A percentile compares a stretch with the other conserved stretches of the same genome.
phyloP scores from a whole-genome alignment of 208 protist species.

The Acanthamoeba lenticulata region DNA sequence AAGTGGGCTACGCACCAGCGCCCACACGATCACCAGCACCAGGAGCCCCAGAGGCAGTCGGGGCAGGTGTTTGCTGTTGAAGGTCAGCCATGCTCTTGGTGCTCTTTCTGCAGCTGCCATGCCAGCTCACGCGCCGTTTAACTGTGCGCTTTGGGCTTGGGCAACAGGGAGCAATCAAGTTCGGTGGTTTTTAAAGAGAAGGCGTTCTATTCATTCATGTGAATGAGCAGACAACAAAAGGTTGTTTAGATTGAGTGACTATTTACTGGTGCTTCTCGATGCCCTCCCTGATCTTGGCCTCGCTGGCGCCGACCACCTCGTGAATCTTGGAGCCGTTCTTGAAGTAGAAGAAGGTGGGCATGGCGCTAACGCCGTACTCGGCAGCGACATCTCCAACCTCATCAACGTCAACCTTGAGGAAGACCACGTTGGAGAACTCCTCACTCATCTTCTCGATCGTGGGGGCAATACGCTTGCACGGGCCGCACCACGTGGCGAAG shows the following conservation, averaged over 20 bases:
- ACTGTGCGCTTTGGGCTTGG: too few species aligned
- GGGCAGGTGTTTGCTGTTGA: too few species aligned
- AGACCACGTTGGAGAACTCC: slow-evolving; percentile 71
- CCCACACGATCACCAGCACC: not conserved
- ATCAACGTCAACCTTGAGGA: slow-evolving; percentile 81
- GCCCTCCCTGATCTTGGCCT: slow-evolving; percentile 62
- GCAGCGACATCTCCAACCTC: slow-evolving; percentile 55
- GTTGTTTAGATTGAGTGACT: not conserved
- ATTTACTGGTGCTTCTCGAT: slow-evolving; percentile 70
- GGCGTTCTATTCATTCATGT: too few species aligned
- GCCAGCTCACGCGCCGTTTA: too few species aligned
- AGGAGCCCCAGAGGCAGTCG: not conserved
- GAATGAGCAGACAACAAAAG: too few species aligned
- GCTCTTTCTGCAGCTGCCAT: too few species aligned
- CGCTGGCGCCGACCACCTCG: slow-evolving; percentile 73
- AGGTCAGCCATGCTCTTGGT: too few species aligned
- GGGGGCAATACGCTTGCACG: slow-evolving; percentile 76
- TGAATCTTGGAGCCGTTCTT: slow-evolving; percentile 74
- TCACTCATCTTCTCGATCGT: slow-evolving; percentile 32
- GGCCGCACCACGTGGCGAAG: slow-evolving; percentile 78
- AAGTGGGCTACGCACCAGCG: not conserved
- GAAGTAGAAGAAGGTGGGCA: slow-evolving; percentile 81
- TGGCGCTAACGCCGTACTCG: slow-evolving; percentile 49
- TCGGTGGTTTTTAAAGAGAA: too few species aligned
- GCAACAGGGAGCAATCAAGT: too few species aligned